phyloP scores from a whole-genome alignment of 2,329 filamentous ascomycete species.

The Cladophialophora chaetospira region DNA sequence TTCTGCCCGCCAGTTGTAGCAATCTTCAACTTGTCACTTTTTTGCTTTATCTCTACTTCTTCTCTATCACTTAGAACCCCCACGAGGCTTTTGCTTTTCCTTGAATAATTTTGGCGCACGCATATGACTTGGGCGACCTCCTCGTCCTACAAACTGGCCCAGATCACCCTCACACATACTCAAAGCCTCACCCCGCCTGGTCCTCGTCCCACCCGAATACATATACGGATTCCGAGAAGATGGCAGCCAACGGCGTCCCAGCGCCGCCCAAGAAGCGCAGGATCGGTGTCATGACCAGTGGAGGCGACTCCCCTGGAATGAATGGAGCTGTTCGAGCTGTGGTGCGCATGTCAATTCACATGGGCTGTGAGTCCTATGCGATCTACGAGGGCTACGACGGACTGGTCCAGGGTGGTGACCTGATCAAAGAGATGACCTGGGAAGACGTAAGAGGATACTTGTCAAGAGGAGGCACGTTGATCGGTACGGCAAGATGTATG shows the following conservation, averaged over 20 bases:
- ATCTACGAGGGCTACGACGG: constrained; percentile 96
- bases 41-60: constrained; percentile 3
- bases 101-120: background rate
- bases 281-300: constrained; percentile 91
- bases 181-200: background rate
- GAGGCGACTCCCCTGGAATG: constrained; percentile 94
- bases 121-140: background rate
- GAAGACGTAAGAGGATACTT: constrained; percentile 92
- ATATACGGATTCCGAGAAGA: constrained; percentile 19
- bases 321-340: constrained; percentile 87
- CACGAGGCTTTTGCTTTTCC: constrained; percentile 3
- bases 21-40: constrained; percentile 9
- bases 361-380: constrained; percentile 76
- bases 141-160: background rate
- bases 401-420: constrained; percentile 81
- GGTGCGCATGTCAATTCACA: constrained; percentile 85
- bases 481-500: constrained; percentile 92
- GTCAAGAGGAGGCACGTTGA: constrained; percentile 90
- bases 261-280: constrained; percentile 56
- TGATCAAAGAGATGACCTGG: constrained; percentile 88
- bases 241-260: constrained; percentile 32
- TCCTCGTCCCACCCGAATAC: background rate
- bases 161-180: background rate
- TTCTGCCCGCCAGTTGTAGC: too few species aligned
- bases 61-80: background rate